phyloP scores from a whole-genome alignment of 352 stramenopile genomes.

The Phytophthora citrophthora region DNA sequence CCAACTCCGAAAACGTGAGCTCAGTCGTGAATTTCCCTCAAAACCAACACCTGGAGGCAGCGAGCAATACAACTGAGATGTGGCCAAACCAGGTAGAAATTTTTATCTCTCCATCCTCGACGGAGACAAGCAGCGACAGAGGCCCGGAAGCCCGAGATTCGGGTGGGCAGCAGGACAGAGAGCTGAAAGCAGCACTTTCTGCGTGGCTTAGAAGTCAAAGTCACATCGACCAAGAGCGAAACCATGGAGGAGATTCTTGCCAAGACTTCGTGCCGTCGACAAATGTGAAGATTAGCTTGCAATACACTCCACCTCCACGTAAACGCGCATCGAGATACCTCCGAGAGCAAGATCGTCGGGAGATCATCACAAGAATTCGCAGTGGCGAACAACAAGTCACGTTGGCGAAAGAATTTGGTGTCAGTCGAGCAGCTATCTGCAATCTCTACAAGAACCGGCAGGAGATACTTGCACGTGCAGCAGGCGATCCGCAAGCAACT shows the following conservation, averaged over 20 bases:
- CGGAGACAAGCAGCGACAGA: too few relatives aligned
- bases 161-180: too few relatives aligned
- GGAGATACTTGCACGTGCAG: slow-evolving; percentile 33
- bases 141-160: too few relatives aligned
- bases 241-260: background rate
- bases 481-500: slow-evolving; percentile 3
- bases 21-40: too few relatives aligned
- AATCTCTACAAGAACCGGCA: slow-evolving; percentile 54
- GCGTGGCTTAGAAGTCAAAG: too few relatives aligned
- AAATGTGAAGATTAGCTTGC: background rate
- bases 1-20: too few relatives aligned
- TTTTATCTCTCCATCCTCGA: too few relatives aligned
- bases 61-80: too few relatives aligned
- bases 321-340: slow-evolving; percentile 15
- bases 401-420: slow-evolving; percentile 47
- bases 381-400: slow-evolving; percentile 44
- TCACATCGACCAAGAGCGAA: too few relatives aligned
- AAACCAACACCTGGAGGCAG: too few relatives aligned
- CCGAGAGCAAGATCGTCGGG: background rate
- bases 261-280: background rate
- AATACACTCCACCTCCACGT: background rate
- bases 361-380: slow-evolving; percentile 33
- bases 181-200: too few relatives aligned
- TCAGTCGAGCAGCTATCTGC: slow-evolving; percentile 49
- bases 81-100: too few relatives aligned